These are phyloP conservation scores for Coemansia sp. DNA, from an alignment of 192 early-diverging fungal genomes.

Conservation along the genomic window DNA sequence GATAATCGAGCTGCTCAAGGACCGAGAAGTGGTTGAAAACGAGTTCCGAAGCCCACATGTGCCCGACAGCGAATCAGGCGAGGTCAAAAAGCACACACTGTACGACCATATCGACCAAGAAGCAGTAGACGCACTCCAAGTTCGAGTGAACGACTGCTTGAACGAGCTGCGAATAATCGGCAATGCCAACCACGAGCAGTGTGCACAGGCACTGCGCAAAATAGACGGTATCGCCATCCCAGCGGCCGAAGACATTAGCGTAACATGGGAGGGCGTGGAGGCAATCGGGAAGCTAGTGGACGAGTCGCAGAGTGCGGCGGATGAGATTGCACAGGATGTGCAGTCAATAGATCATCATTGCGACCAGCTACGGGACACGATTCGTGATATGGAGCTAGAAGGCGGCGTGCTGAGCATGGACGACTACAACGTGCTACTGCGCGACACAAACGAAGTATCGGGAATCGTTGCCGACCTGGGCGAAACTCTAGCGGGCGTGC, in stretches of 20 bases:
- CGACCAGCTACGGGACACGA: constrained; percentile 48
- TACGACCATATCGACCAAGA: constrained; percentile 56
- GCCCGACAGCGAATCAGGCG: not conserved
- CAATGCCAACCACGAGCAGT: constrained; percentile 13
- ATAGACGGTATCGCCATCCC: constrained; percentile 21
- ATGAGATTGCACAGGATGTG: constrained; percentile 43
- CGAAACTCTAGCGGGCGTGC: constrained; percentile 23
- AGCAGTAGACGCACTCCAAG: constrained; percentile 29
- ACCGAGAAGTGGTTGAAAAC: constrained; percentile 44
- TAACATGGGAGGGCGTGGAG: constrained; percentile 45
- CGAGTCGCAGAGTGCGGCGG: constrained; percentile 26
- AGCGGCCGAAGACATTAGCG: constrained; percentile 43
- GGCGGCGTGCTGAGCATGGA: constrained; percentile 44
- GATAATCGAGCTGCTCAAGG: constrained; percentile 45
- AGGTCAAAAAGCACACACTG: constrained; percentile 34
- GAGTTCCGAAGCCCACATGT: constrained; percentile 38
- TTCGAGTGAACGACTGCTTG: constrained; percentile 20
- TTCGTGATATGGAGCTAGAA: constrained; percentile 42
- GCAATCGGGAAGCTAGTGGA: constrained; percentile 32
- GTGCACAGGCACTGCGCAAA: constrained; percentile 13
- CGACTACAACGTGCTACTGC: constrained; percentile 50
- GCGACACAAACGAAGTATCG: constrained; percentile 47
- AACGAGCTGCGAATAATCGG: constrained; percentile 20
- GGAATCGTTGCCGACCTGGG: constrained; percentile 42
- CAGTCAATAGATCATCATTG: constrained; percentile 48